These are phyloP conservation scores for Helianthus tuberosus DNA, from an alignment of 129 eudicot species.

Conservation along the genomic window DNA sequence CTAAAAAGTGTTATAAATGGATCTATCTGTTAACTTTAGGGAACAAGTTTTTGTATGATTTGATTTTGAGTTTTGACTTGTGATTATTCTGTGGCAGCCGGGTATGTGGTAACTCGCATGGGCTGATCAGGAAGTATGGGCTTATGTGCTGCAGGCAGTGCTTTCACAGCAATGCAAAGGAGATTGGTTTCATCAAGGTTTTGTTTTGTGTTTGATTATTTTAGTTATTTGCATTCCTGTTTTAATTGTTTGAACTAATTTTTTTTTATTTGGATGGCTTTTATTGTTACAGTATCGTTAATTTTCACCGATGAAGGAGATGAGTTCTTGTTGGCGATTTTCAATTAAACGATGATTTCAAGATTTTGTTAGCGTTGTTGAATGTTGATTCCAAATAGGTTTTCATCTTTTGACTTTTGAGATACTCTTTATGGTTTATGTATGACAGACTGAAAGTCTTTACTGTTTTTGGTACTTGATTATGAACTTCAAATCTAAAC, in stretches of 20 bases:
- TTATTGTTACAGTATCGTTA: constrained; percentile 21
- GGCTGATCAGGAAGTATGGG: constrained; percentile 53
- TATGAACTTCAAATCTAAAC: background rate
- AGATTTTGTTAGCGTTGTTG: background rate
- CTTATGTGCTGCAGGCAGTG: constrained; percentile 66
- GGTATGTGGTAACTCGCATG: constrained; percentile 57
- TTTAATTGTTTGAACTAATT: background rate
- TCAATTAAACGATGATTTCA: background rate
- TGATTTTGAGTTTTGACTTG: background rate
- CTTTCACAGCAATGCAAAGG: constrained; percentile 62
- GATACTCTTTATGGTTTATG: constrained; percentile 7
- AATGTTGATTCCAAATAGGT: background rate
- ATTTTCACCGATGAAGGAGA: constrained; percentile 7
- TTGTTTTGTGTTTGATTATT: background rate
- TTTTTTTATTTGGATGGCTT: too few relatives aligned
- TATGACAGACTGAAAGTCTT: constrained; percentile 4
- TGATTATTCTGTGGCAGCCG: constrained; percentile 36
- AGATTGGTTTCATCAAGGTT: constrained; percentile 63
- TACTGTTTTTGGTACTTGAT: constrained; percentile 5
- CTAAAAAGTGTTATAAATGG: background rate
- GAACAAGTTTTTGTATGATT: background rate
- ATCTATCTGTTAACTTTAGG: too few relatives aligned
- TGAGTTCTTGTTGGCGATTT: background rate
- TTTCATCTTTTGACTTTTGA: constrained; percentile 12
- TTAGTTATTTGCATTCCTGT: background rate